A percentile compares a stretch with the other conserved stretches of the same genome.
These are phyloP conservation scores for Ascosphaera apis DNA, from an alignment of 2,329 filamentous ascomycete genomes.

Conservation along the genomic window DNA sequence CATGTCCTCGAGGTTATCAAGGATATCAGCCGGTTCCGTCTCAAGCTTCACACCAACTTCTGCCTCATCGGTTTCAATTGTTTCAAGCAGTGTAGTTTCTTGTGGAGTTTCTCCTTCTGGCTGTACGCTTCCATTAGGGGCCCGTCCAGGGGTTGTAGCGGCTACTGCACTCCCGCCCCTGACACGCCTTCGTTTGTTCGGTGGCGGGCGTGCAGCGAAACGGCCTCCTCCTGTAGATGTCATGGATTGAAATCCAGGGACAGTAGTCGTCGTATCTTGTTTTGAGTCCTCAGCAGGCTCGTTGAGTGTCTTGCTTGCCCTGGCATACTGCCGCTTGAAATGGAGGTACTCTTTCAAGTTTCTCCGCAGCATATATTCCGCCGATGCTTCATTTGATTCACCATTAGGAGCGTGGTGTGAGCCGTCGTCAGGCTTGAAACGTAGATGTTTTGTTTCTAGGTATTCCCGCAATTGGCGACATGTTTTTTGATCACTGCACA, in stretches of 20 bases:
- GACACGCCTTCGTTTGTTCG: constrained; percentile 67
- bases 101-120: constrained; percentile 58
- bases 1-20: constrained; percentile 72
- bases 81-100: constrained; percentile 58
- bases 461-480: constrained; percentile 80
- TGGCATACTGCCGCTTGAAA: constrained; percentile 79
- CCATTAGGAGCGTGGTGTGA: constrained; percentile 3
- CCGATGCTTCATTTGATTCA: constrained; percentile 36
- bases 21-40: constrained; percentile 36
- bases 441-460: constrained; percentile 69
- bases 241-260: constrained; percentile 7
- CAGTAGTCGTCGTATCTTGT: constrained; percentile 7
- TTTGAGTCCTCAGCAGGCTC: constrained; percentile 10
- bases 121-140: constrained; percentile 50
- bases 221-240: constrained; percentile 6
- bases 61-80: constrained; percentile 52
- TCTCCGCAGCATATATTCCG: constrained; percentile 69
- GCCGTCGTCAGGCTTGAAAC: constrained; percentile 13
- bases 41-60: constrained; percentile 32
- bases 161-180: constrained; percentile 47
- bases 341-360: constrained; percentile 66
- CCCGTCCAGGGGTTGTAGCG: constrained; percentile 35
- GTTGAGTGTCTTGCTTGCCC: constrained; percentile 40
- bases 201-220: constrained; percentile 41
- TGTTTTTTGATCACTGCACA: constrained; percentile 75